Evolutionary conservation across 1,284 basidiomycete genomes (phyloP).

Genomic region (Schizophyllum amplum): DNA sequence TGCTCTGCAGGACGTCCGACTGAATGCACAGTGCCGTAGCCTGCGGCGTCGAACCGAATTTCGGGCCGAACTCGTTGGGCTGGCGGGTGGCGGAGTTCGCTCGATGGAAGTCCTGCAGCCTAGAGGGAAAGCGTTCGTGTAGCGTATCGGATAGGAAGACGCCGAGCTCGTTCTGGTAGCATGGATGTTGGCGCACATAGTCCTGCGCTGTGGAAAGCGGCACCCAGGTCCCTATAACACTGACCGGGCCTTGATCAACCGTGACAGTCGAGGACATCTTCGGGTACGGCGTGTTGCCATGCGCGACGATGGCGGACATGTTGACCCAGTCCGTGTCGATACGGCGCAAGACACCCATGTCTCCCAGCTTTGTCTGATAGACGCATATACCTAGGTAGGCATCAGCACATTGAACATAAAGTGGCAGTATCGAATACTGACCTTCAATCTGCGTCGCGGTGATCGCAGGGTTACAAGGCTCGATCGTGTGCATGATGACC

Average conservation of each 20-base stretch:
- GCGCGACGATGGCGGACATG: slow-evolving; percentile 46
- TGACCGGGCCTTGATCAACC: slow-evolving; percentile 38
- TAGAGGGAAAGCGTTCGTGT: slow-evolving; percentile 50
- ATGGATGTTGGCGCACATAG: slow-evolving; percentile 35
- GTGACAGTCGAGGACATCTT: slow-evolving; percentile 27
- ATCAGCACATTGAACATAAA: slow-evolving; percentile 6
- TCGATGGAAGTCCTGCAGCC: slow-evolving; percentile 45
- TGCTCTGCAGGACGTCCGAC: slow-evolving; percentile 8
- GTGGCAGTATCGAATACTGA: slow-evolving; percentile 22
- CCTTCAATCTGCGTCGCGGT: slow-evolving; percentile 62
- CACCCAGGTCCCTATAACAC: slow-evolving; percentile 56
- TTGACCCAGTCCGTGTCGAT: slow-evolving; percentile 72
- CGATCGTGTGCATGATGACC: slow-evolving; percentile 48
- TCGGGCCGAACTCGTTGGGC: slow-evolving; percentile 47
- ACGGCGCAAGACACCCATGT: slow-evolving; percentile 48
- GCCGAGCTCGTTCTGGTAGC: slow-evolving; percentile 17
- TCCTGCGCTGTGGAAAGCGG: slow-evolving; percentile 48
- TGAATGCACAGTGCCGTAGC: slow-evolving; percentile 23
- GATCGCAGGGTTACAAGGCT: slow-evolving; percentile 51
- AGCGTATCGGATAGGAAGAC: slow-evolving; percentile 52
- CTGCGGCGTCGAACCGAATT: slow-evolving; percentile 41
- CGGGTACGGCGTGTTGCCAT: slow-evolving; percentile 29
- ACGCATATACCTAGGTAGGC: slow-evolving; percentile 49
- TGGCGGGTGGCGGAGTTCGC: slow-evolving; percentile 33
- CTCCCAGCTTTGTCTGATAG: slow-evolving; percentile 54